Evolutionary conservation across 192 early-diverging fungal genomes (phyloP).

Genomic region (Umbelopsis isabellina): DNA sequence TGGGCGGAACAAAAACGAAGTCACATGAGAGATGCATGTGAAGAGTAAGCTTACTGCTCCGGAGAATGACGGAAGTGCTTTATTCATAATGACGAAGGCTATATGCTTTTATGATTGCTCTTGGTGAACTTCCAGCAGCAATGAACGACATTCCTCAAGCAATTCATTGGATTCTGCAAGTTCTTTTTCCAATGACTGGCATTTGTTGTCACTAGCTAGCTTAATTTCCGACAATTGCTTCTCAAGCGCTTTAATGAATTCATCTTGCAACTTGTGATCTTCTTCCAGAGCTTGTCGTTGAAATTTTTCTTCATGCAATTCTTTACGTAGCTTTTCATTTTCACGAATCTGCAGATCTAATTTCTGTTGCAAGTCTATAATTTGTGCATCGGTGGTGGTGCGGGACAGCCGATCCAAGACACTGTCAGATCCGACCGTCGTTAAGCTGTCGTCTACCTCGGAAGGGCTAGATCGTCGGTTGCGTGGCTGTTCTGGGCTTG

Average conservation of each 20-base stretch:
- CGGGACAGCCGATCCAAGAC: not conserved
- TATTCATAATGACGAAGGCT: constrained; percentile 11
- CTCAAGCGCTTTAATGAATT: constrained; percentile 12
- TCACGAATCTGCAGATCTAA: constrained; percentile 6
- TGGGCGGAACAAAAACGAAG: not conserved
- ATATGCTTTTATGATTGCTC: not conserved
- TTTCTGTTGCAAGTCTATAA: constrained; percentile 13
- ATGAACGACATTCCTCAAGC: constrained; percentile 9
- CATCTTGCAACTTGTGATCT: constrained; percentile 16
- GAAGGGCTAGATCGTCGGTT: not conserved
- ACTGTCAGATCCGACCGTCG: not conserved
- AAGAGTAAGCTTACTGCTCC: not conserved
- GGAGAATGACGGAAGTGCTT: constrained; percentile 21
- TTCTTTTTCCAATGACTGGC: constrained; percentile 5
- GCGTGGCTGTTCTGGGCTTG: not conserved
- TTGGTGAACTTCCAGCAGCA: not conserved
- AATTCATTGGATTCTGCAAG: constrained; percentile 8
- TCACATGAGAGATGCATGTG: constrained; percentile 23
- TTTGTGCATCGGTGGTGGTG: not conserved
- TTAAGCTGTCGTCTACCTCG: not conserved
- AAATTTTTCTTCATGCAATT: constrained; percentile 8
- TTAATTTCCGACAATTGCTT: constrained; percentile 12
- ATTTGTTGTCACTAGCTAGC: not conserved
- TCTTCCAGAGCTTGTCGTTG: constrained; percentile 12
- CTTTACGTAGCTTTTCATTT: constrained; percentile 3